Evolutionary conservation across 2,329 filamentous ascomycete genomes (phyloP).

Genomic region (Epicoccum sorghinum): DNA sequence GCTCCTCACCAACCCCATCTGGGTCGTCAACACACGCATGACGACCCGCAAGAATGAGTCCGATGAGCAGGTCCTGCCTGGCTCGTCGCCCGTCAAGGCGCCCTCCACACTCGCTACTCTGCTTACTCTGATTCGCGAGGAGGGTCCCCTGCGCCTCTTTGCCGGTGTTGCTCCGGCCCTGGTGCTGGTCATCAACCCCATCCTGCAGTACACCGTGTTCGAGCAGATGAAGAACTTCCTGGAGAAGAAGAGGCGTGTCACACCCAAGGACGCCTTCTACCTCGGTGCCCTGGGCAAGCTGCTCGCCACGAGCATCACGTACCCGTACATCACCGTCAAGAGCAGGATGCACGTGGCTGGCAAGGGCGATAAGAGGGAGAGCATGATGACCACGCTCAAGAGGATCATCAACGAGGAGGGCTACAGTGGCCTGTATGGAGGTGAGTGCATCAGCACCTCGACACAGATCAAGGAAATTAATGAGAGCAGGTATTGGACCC

Average conservation of each 20-base stretch:
- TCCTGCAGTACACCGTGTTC: slow-evolving; percentile 97
- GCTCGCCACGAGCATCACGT: slow-evolving; percentile 90
- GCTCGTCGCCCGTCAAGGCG: slow-evolving; percentile 56
- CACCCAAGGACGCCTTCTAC: slow-evolving; percentile 85
- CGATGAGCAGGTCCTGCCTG: slow-evolving; percentile 47
- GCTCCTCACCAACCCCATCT: slow-evolving; percentile 96
- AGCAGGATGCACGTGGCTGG: slow-evolving; percentile 93
- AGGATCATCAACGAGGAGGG: slow-evolving; percentile 87
- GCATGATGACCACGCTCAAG: slow-evolving; percentile 77
- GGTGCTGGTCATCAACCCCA: slow-evolving; percentile 96
- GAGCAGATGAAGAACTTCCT: slow-evolving; percentile 95
- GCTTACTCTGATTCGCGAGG: slow-evolving; percentile 77
- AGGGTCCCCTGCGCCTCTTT: slow-evolving; percentile 86
- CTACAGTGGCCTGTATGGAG: slow-evolving; percentile 90
- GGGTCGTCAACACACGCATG: slow-evolving; percentile 98
- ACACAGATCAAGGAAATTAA: not conserved
- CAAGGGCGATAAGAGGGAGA: slow-evolving; percentile 76
- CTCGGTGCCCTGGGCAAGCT: slow-evolving; percentile 93
- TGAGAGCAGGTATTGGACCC: slow-evolving; percentile 77
- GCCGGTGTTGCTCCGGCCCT: slow-evolving; percentile 90
- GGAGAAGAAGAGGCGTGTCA: slow-evolving; percentile 78
- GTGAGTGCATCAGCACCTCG: slow-evolving; percentile 56
- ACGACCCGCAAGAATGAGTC: slow-evolving; percentile 78
- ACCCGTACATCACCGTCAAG: slow-evolving; percentile 99
- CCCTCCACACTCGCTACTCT: slow-evolving; percentile 83